phyloP scores from a whole-genome alignment of 148 eudicot genomes.

The Rhododendron mucronatum region DNA sequence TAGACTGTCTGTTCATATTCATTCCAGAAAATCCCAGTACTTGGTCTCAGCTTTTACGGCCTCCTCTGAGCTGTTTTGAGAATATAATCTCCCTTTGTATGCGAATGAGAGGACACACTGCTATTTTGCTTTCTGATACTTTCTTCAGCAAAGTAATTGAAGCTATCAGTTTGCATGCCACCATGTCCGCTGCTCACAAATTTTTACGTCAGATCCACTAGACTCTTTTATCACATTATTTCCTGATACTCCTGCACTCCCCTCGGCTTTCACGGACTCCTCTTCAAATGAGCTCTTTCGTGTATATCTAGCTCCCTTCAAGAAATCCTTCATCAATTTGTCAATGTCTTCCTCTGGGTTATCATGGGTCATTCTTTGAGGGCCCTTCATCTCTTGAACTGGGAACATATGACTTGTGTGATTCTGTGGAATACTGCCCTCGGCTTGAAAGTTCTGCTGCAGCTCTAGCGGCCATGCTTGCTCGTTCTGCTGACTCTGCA shows the following conservation, averaged over 20 bases:
- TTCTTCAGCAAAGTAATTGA: slow-evolving; percentile 21
- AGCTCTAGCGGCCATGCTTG: slow-evolving; percentile 96
- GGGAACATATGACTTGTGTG: slow-evolving; percentile 22
- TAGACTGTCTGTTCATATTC: slow-evolving; percentile 16
- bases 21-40: slow-evolving; percentile 15
- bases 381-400: slow-evolving; percentile 23
- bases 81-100: slow-evolving; percentile 13
- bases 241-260: slow-evolving; percentile 15
- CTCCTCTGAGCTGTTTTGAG: background rate
- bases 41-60: background rate
- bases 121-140: slow-evolving; percentile 25
- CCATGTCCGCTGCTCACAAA: slow-evolving; percentile 13
- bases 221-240: slow-evolving; percentile 11
- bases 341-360: slow-evolving; percentile 15
- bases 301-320: slow-evolving; percentile 16
- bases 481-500: slow-evolving; percentile 92
- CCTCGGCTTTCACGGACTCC: slow-evolving; percentile 8
- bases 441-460: slow-evolving; percentile 76
- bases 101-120: slow-evolving; percentile 24
- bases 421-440: slow-evolving; percentile 34
- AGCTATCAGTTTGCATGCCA: slow-evolving; percentile 16
- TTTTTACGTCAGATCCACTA: slow-evolving; percentile 18
- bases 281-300: slow-evolving; percentile 19
- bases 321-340: slow-evolving; percentile 16
- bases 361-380: slow-evolving; percentile 20